phyloP scores from a whole-genome alignment of 768 basidiomycete species.

The Clitopilus passeckerianus region DNA sequence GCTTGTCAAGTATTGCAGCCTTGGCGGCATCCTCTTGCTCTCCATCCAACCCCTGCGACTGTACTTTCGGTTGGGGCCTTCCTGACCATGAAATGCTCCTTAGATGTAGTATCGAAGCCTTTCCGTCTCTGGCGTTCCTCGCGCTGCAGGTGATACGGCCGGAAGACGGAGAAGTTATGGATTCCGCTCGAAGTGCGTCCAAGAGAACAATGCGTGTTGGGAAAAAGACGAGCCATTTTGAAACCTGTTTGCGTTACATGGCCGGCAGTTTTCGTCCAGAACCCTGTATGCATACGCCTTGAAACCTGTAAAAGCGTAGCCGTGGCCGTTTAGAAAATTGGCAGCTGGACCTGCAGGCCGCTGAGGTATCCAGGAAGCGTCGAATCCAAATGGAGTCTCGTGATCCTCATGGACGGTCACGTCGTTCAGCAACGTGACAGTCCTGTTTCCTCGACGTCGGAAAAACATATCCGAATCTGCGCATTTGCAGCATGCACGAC shows the following conservation, averaged over 20 bases:
- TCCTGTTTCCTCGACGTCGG: conserved; percentile 9
- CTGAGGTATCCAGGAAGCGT: not conserved
- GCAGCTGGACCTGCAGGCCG: not conserved
- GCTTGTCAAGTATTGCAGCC: conserved; percentile 74
- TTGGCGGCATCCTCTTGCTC: conserved; percentile 67
- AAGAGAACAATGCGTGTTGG: not conserved
- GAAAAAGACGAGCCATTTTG: conserved; percentile 3
- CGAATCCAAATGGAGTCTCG: conserved; percentile 5
- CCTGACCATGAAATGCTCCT: conserved; percentile 28
- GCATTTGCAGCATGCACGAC: not conserved
- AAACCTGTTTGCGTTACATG: conserved; percentile 32
- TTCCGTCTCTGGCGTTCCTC: not conserved
- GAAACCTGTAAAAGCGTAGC: conserved; percentile 13
- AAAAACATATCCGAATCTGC: conserved; percentile 13
- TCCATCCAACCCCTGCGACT: conserved; percentile 20
- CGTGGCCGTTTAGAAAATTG: not conserved
- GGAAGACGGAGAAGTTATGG: too few relatives aligned
- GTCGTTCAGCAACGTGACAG: conserved; percentile 10
- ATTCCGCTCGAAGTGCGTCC: not conserved
- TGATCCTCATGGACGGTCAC: conserved; percentile 15
- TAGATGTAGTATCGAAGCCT: not conserved
- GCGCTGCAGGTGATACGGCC: not conserved
- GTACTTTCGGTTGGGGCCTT: conserved; percentile 10
- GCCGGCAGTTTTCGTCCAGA: conserved; percentile 23
- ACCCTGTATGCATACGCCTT: conserved; percentile 40